These are phyloP conservation scores for Chrysanthemum seticuspe DNA, from an alignment of 129 eudicot genomes.

Conservation along the genomic window DNA sequence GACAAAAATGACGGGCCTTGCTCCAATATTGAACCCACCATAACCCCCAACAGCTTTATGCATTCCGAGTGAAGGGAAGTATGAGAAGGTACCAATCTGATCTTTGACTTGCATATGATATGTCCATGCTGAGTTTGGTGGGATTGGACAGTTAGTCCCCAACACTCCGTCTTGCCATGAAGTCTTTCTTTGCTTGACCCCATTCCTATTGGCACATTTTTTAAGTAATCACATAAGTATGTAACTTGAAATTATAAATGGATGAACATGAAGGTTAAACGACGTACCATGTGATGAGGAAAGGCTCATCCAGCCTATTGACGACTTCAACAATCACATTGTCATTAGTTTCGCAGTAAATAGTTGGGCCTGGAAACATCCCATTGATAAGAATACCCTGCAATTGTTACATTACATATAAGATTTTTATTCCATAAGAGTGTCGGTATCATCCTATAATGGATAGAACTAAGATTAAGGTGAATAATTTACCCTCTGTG, in stretches of 20 bases:
- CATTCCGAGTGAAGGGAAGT: constrained; percentile 69
- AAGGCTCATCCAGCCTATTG: constrained; percentile 76
- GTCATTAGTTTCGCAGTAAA: constrained; percentile 70
- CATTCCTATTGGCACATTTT: constrained; percentile 58
- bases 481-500: constrained; percentile 54
- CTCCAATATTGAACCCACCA: constrained; percentile 60
- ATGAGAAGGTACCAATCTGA: constrained; percentile 74
- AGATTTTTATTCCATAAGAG: neutral
- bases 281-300: constrained; percentile 83
- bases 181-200: constrained; percentile 66
- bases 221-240: neutral
- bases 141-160: constrained; percentile 93
- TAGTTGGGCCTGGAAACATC: constrained; percentile 76
- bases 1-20: constrained; percentile 55
- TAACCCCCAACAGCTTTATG: constrained; percentile 86
- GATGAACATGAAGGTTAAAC: neutral
- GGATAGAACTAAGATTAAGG: constrained; percentile 2
- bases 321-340: constrained; percentile 60
- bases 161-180: constrained; percentile 98
- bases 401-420: constrained; percentile 6
- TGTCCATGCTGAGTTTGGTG: constrained; percentile 57
- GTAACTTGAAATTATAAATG: neutral
- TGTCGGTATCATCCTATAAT: neutral
- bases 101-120: constrained; percentile 86
- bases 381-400: constrained; percentile 92